Evolutionary conservation across 768 basidiomycete genomes (phyloP).

Genomic region (Gloeophyllum trabeum): DNA sequence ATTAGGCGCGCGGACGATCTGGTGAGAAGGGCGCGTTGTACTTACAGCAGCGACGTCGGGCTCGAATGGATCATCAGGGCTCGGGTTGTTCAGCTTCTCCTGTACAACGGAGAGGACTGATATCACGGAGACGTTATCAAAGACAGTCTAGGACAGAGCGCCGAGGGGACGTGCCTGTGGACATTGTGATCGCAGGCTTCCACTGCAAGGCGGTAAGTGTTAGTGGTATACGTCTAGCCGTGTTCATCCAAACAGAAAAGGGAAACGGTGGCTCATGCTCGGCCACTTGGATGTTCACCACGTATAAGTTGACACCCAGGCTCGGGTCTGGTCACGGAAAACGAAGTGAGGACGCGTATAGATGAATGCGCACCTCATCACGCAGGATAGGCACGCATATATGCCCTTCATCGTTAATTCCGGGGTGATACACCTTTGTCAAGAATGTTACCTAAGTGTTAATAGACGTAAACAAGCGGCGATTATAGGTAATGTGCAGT

Average conservation of each 20-base stretch:
- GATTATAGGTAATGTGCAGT: conserved; percentile 1
- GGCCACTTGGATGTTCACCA: too few species aligned
- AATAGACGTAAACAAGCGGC: background rate
- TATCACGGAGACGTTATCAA: background rate
- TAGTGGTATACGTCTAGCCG: too few species aligned
- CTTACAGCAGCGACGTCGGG: conserved; percentile 77
- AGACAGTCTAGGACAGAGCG: background rate
- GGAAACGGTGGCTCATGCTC: too few species aligned
- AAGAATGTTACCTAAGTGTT: conserved; percentile 58
- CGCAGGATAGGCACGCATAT: conserved; percentile 79
- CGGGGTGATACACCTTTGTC: conserved; percentile 86
- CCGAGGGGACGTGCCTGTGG: conserved; percentile 37
- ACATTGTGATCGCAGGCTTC: conserved; percentile 73
- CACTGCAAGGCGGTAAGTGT: conserved; percentile 55
- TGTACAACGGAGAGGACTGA: conserved; percentile 67
- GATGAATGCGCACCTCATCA: conserved; percentile 55
- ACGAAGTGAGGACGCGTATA: conserved; percentile 1
- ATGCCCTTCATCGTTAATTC: conserved; percentile 80
- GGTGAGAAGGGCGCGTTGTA: background rate
- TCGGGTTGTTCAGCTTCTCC: conserved; percentile 83
- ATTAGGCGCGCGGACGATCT: background rate
- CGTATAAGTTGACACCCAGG: too few species aligned
- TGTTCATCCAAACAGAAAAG: too few species aligned
- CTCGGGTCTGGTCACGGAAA: conserved; percentile 1
- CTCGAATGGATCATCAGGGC: conserved; percentile 81